Percentiles rank a stretch among this genome's conserved stretches.
Conservation (phyloP, 306 rosid species). For the Inga oerstediana region DNA sequence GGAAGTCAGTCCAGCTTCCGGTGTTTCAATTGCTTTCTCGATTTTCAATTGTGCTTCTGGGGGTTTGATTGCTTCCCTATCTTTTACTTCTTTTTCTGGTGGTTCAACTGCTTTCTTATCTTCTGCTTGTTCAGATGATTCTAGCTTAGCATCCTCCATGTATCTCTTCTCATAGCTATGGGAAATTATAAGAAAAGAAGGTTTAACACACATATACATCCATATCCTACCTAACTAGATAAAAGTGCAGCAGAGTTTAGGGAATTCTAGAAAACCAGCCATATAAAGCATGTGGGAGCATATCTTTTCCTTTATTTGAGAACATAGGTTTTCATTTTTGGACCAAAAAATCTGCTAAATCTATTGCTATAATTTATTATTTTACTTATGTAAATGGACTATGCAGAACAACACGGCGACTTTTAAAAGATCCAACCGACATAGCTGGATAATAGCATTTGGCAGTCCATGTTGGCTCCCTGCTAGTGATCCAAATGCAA, state of each 20-base stretch:
- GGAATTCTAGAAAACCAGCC: constrained; percentile 12
- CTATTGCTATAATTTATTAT: too few species aligned
- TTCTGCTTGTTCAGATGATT: constrained; percentile 45
- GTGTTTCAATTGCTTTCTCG: constrained; percentile 42
- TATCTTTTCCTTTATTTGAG: neutral
- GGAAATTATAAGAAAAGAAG: constrained; percentile 33
- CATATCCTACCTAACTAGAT: neutral
- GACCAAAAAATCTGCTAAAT: too few species aligned
- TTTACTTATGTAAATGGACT: neutral
- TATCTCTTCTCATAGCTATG: constrained; percentile 63
- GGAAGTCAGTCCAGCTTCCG: constrained; percentile 41
- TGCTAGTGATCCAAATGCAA: too few species aligned
- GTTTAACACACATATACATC: constrained; percentile 12
- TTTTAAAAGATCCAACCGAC: neutral
- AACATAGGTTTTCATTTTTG: too few species aligned
- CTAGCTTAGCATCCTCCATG: constrained; percentile 48
- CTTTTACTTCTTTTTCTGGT: constrained; percentile 26
- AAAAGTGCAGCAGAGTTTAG: constrained; percentile 16
- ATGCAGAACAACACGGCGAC: neutral
- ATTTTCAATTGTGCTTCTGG: constrained; percentile 27
- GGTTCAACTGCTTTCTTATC: constrained; percentile 45
- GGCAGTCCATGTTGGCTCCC: neutral
- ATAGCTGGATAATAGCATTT: constrained; percentile 5
- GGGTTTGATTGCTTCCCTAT: constrained; percentile 44
- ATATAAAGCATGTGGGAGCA: constrained; percentile 4